Evolutionary conservation across 352 stramenopile genomes (phyloP), one percentile per base, ranked within the genome.

Genomic region (Phytophthora aleatoria): DNA sequence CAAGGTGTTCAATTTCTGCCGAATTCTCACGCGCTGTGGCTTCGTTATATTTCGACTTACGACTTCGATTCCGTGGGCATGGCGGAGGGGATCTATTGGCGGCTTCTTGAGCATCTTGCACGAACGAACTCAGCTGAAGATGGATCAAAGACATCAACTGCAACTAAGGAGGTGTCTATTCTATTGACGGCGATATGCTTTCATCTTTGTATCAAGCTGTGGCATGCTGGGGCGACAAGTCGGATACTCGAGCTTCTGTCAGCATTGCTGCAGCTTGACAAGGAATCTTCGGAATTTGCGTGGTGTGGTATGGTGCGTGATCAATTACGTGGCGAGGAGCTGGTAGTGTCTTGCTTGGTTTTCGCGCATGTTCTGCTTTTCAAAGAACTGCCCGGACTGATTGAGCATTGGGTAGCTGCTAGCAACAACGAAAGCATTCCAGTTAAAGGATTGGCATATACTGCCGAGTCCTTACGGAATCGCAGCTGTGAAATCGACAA

Each of bases 1-100:
- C 71, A 83, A 61, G 68, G 61, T 5, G 69, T 74, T n/a, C 68
- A 78, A 51, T 83, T 83, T 62, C 33, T 83, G 5, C 64, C 66
- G 3, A 69, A 48, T n/a, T 83, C 74, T 20, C 71, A 78, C n/a
- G 61, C 62, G 3, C 41, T 83, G 12, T 83, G 71, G 74, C 71
- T 83, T 36, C 65, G 54, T 4, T 83, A 83, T 50, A 47, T 83
- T 48, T 76, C 71, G 11, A 69, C 58, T n/a, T 76, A 70, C 28
- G 50, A 68, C 4, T 78, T 79, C n/a, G 69, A 75, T 31, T 78
- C 69, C 13, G 60, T 80, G 15, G 47, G 44, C 2, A 70, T 73
- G 48, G 54, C 52, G 5, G 66, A 78, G 43, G 64, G 48, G 12
- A 59, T 83, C 7, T 64, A 78, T 53, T 74, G 71, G 39, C 62